A percentile compares a stretch with the other conserved stretches of the same genome.
Conservation (phyloP, 139 green algal genomes). For the Chlamydomonas sp. region DNA sequence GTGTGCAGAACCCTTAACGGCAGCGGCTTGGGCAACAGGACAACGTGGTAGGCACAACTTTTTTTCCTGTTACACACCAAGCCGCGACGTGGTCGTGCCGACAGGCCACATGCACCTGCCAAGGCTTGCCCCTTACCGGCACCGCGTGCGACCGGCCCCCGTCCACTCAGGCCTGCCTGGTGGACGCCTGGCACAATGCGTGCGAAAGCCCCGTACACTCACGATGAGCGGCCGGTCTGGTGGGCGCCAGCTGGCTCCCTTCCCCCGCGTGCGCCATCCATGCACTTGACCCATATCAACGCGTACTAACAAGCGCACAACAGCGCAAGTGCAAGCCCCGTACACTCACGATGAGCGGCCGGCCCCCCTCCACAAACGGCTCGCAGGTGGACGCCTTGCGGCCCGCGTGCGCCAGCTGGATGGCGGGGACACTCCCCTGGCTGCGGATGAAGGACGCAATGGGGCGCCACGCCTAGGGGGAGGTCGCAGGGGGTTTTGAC, state of each 20-base stretch:
- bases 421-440: conserved; percentile 1
- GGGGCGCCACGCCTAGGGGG: conserved; percentile 7
- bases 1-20: not conserved
- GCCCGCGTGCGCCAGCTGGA: conserved; percentile 27
- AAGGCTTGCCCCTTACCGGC: no score
- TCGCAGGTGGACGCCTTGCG: conserved; percentile 11
- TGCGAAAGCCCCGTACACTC: not conserved
- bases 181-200: no score
- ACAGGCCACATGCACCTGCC: no score
- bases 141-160: no score
- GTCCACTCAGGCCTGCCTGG: no score
- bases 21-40: no score
- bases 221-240: not conserved
- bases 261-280: no score
- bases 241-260: no score
- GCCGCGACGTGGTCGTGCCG: no score
- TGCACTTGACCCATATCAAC: not conserved
- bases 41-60: no score
- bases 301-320: not conserved
- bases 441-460: not conserved
- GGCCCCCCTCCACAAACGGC: not conserved
- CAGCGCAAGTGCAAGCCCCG: not conserved
- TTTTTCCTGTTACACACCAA: no score
- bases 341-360: not conserved
- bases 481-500: not conserved